Evolutionary conservation across 257 asterid genomes (phyloP), one percentile per base, ranked within the genome.

Genomic region (Verbascum thapsus): DNA sequence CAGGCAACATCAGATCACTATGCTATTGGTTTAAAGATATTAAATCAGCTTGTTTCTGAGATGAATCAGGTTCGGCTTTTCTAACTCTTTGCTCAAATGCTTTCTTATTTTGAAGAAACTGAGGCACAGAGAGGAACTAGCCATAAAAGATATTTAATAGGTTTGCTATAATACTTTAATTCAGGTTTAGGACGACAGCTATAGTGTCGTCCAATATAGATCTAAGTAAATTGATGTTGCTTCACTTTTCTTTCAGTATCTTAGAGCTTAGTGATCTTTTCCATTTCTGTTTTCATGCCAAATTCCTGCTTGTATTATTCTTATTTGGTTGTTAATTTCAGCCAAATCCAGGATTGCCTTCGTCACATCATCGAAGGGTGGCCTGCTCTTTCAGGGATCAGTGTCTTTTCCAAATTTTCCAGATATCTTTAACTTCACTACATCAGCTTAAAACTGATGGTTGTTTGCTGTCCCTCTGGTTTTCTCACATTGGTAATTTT

Each of bases 321-420:
- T 72, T 49, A 57, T 63, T 62, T 71, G 60, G 58, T 44, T 58
- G 45, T 67, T 74, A 40, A 68, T 45, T 48, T 44, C 87, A 94
- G 99, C 82, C 94, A 63, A 94, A 82, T 74, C 91, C 95, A 30
- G 99, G 96, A 70, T 62, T 87, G 76, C 91, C 96, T 58, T 85
- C 99, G 64, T 79, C 97, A 63, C 96, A 85, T 72, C 99, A 94
- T 77, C 88, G 99, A 51, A 88, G 95, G 83, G 97, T 94, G 67
- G 94, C 99, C 49, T 83, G 95, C 75, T 74, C 87, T 41, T 94
- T 90, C 68, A 82, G 97, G 84, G 99, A 94, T 73, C 84, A 85
- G 43, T 87, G 90, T 39, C 88, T 94, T 72, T 81, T 87, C 77
- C 95, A 90, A 78, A 86, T 87, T 61, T 94, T 94, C 82, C 95